A percentile compares a stretch with the other conserved stretches of the same genome.
phyloP scores from a whole-genome alignment of 2,329 filamentous ascomycete species.

The Cladophialophora yegresii region DNA sequence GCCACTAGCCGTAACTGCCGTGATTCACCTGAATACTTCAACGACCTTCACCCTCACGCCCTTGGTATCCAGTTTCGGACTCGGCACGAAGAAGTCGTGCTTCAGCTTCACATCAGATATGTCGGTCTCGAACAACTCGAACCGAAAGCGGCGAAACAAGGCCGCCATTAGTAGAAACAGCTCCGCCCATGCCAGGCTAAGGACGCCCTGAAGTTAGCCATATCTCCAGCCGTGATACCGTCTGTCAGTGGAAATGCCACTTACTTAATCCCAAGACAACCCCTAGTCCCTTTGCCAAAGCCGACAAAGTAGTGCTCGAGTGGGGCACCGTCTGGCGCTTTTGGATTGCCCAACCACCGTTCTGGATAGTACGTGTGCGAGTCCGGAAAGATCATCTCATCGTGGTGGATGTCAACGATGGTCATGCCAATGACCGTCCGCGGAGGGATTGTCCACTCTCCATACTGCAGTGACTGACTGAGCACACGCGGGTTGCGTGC shows the following conservation, averaged over 20 bases:
- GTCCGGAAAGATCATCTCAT: conserved; percentile 41
- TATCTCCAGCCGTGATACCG: no score
- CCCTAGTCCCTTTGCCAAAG: conserved; percentile 47
- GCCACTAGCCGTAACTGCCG: not conserved
- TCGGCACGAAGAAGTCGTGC: conserved; percentile 38
- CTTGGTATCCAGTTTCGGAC: conserved; percentile 34
- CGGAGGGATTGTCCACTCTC: conserved; percentile 39
- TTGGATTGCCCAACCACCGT: conserved; percentile 37
- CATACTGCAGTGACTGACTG: conserved; percentile 19
- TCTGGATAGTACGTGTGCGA: conserved; percentile 38
- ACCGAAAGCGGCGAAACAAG: conserved; percentile 39
- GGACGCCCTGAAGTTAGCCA: not conserved
- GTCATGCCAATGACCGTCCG: conserved; percentile 45
- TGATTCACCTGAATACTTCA: not conserved
- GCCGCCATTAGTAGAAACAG: conserved; percentile 40
- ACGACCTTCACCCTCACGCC: conserved; percentile 28
- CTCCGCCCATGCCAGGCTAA: conserved; percentile 39
- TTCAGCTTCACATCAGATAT: conserved; percentile 39
- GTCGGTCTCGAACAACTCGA: conserved; percentile 42
- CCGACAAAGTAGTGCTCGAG: conserved; percentile 43
- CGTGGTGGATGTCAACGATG: conserved; percentile 41
- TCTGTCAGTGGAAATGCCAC: not conserved
- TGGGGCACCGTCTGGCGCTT: conserved; percentile 21
- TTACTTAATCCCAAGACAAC: conserved; percentile 51
- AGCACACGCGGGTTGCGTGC: conserved; percentile 40